These are phyloP conservation scores for Macadamia integrifolia DNA, from an alignment of 164 flowering plant genomes.

Conservation along the genomic window DNA sequence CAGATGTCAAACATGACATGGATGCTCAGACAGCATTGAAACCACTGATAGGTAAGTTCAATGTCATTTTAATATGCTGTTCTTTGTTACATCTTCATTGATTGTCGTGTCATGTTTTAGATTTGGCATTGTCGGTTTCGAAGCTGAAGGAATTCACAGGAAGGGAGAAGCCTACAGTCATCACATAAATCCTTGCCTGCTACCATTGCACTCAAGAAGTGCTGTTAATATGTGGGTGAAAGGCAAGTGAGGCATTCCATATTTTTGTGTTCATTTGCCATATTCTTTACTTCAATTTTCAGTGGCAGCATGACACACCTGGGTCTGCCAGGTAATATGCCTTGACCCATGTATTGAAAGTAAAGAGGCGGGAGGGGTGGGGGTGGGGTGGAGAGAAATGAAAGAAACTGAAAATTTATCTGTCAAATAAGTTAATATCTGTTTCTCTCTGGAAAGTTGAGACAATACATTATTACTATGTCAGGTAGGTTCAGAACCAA, in stretches of 20 bases:
- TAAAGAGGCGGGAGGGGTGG: background rate
- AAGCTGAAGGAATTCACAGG: conserved; percentile 95
- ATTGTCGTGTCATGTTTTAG: conserved; percentile 29
- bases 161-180: conserved; percentile 96
- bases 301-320: background rate
- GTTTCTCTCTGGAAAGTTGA: too few species aligned
- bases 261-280: background rate
- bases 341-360: too few species aligned
- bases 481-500: too few species aligned
- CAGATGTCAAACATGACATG: conserved; percentile 71
- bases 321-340: conserved; percentile 3
- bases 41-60: conserved; percentile 72
- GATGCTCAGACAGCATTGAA: conserved; percentile 92
- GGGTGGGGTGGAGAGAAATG: too few species aligned
- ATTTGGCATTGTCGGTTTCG: conserved; percentile 77
- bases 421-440: too few species aligned
- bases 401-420: background rate
- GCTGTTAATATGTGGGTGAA: conserved; percentile 1
- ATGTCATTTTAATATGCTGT: background rate
- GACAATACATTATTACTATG: too few species aligned
- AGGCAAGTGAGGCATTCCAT: conserved; percentile 8
- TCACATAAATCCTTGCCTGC: conserved; percentile 46
- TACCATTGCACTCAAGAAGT: background rate
- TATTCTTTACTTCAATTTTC: conserved; percentile 19
- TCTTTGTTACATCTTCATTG: conserved; percentile 2